Conservation (phyloP, 345 rosid species). For the Raphanus raphanistrum region DNA sequence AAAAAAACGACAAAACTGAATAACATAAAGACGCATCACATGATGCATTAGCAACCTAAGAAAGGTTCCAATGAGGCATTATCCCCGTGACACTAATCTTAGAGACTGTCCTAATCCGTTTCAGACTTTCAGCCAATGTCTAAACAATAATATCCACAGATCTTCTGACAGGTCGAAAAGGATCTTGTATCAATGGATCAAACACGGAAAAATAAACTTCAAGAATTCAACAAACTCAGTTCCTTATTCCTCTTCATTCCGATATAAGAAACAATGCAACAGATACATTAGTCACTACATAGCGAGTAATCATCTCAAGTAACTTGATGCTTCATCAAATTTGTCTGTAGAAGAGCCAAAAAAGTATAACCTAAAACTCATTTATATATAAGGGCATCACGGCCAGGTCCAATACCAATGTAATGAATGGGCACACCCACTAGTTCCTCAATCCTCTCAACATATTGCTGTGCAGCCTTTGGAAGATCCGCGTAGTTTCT, state of each 20-base stretch:
- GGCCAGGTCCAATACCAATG: conserved; percentile 91
- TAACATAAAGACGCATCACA: background rate
- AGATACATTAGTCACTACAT: conserved; percentile 41
- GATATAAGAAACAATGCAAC: conserved; percentile 27
- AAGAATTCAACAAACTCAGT: conserved; percentile 10
- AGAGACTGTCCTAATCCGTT: background rate
- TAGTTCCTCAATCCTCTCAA: conserved; percentile 89
- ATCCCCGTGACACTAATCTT: conserved; percentile 1
- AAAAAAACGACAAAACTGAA: conserved; percentile 12
- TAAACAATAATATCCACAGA: conserved; percentile 13
- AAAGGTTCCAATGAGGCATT: conserved; percentile 14
- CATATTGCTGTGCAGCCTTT: conserved; percentile 68
- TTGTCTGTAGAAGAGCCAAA: conserved; percentile 13
- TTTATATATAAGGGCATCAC: conserved; percentile 86
- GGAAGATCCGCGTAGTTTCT: conserved; percentile 85
- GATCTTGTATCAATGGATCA: conserved; percentile 2
- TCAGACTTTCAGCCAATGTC: conserved; percentile 8
- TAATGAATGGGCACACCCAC: conserved; percentile 81
- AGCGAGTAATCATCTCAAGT: conserved; percentile 22
- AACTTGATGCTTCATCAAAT: conserved; percentile 28
- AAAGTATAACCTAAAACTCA: conserved; percentile 38
- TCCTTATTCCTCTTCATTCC: conserved; percentile 29
- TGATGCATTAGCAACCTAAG: conserved; percentile 4
- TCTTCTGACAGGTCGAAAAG: background rate
- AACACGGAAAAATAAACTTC: background rate